Evolutionary conservation across 2,329 filamentous ascomycete genomes (phyloP), one percentile per base, ranked within the genome.

Genomic region (Seiridium unicorne): DNA sequence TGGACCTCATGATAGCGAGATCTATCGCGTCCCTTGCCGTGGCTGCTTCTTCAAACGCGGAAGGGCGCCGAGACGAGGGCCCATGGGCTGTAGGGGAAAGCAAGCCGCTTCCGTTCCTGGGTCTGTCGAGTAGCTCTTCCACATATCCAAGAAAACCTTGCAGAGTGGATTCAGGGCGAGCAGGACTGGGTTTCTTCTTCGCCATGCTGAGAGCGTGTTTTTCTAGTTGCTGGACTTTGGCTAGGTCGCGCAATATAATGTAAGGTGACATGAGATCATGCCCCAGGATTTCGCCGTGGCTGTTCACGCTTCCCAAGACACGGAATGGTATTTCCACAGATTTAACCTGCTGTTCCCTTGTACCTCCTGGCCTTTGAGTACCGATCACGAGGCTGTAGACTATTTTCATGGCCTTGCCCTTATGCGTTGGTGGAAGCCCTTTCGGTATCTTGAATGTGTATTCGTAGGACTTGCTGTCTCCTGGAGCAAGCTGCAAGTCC

Each of bases 201-300:
- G 59, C 11, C 59, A 62, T 59, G 60, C 59, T 42, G 46, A 65
- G 65, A 38, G 64, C 59, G 9, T 62, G 61, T 65, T 77, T 74
- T 48, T 81, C 80, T 49, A 85, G 66, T 48, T 78, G 80, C 64
- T 82, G 83, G 36, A 90, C 85, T 58, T 84, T 83, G 3, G 95
- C 94, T 72, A 91, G 86, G 69, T 98, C 94, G 59, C 88, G 89
- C 49, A 98, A 82, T 57, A 98, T 81, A 36, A 98, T 91, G 70
- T 98, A 97, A 0, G 95, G 95, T 44, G 88, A 90, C 89, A 97
- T 96, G 11, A 99, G 80, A 73, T 99, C 94, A 73, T 99, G 94
- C 1, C 93, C 92, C 11, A 97, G 83, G 40, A 96, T 89, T 68
- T 96, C 92, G 64, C 94, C 94, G 66, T 92, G 85, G 62, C 86